These are phyloP conservation scores for Oryza meyeriana DNA, from an alignment of 176 grass and related monocot species.

Conservation along the genomic window DNA sequence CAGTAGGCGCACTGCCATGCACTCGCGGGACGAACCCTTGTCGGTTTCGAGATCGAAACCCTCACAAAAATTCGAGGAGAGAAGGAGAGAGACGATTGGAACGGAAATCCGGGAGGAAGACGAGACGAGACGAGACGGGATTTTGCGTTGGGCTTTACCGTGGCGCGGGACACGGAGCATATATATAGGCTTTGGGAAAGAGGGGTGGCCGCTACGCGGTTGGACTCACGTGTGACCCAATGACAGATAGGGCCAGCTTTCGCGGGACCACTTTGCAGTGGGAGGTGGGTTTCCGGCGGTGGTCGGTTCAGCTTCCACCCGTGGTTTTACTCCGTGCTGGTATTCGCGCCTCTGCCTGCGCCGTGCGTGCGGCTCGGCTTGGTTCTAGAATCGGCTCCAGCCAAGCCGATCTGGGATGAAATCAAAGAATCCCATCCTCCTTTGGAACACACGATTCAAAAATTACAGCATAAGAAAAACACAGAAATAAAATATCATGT, in stretches of 20 bases:
- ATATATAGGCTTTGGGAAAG: slow-evolving; percentile 35
- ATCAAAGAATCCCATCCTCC: too few relatives aligned
- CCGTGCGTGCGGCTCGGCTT: not conserved
- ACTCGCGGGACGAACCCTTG: slow-evolving; percentile 45
- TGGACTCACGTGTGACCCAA: rapidly evolving
- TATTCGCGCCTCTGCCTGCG: not conserved
- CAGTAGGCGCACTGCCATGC: slow-evolving; percentile 83
- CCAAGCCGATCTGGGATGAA: not conserved
- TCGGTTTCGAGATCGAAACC: slow-evolving; percentile 55
- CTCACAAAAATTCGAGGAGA: not conserved
- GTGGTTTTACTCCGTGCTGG: slow-evolving; percentile 20
- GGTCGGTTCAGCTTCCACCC: not conserved
- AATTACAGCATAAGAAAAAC: too few relatives aligned
- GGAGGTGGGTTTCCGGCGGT: not conserved
- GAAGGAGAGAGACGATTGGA: not conserved
- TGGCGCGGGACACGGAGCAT: not conserved
- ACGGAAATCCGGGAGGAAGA: not conserved
- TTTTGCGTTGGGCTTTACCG: not conserved
- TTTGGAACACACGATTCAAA: too few relatives aligned
- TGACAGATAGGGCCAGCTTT: slow-evolving; percentile 17
- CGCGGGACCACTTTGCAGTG: not conserved
- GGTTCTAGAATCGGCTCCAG: not conserved
- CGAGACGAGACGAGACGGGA: not conserved
- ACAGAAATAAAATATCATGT: too few relatives aligned
- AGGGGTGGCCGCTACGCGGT: not conserved